Conservation (phyloP, 2,329 filamentous ascomycete species). For the Colletotrichum acutatum region DNA sequence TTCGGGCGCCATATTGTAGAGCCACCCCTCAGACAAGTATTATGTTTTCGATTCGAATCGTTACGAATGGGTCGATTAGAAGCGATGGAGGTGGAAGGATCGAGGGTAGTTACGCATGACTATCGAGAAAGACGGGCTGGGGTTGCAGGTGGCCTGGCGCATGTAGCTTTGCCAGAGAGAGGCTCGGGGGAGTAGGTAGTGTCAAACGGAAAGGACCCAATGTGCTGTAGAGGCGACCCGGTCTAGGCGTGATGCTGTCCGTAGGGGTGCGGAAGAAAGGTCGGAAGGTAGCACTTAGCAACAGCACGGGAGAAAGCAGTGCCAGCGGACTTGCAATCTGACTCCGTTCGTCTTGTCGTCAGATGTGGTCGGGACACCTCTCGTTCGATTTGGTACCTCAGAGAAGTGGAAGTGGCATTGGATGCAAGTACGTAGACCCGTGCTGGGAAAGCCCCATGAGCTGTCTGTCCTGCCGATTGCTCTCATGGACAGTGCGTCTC, state of each 20-base stretch:
- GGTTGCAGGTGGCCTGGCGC: conserved; percentile 6
- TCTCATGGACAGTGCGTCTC: not conserved
- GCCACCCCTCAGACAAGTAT: not conserved
- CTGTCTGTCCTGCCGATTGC: not conserved
- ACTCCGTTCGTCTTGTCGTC: conserved; percentile 17
- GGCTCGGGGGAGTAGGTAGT: not conserved
- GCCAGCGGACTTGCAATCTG: not conserved
- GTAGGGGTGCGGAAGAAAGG: not conserved
- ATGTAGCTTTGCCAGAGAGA: conserved; percentile 21
- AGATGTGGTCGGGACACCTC: conserved; percentile 10
- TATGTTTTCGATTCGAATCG: not conserved
- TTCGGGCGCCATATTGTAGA: conserved; percentile 43
- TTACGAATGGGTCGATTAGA: not conserved
- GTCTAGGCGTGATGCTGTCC: not conserved
- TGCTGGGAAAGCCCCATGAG: conserved; percentile 22
- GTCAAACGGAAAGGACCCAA: conserved; percentile 7
- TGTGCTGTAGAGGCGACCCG: not conserved
- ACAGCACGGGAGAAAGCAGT: not conserved
- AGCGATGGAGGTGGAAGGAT: not conserved
- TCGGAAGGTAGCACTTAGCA: not conserved
- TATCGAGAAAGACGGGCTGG: not conserved
- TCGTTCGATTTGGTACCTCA: not conserved
- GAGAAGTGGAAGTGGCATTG: conserved; percentile 3
- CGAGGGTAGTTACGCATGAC: conserved; percentile 9
- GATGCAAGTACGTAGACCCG: not conserved